phyloP scores from a whole-genome alignment of 148 eudicot genomes.

The Nepenthes mirabilis region DNA sequence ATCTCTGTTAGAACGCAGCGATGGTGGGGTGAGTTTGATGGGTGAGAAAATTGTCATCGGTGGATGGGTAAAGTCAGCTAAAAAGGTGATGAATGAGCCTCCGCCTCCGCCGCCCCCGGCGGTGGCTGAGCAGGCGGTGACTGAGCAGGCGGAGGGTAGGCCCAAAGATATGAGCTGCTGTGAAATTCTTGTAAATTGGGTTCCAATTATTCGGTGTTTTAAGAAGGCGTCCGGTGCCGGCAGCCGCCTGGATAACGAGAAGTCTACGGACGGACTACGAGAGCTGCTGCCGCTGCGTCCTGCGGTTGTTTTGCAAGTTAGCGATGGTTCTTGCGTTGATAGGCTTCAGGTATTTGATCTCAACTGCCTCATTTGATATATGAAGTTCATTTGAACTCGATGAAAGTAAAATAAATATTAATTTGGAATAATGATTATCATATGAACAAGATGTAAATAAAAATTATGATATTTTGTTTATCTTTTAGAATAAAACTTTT shows the following conservation, averaged over 20 bases:
- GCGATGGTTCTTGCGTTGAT: constrained; percentile 70
- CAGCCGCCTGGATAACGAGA: constrained; percentile 17
- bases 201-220: constrained; percentile 51
- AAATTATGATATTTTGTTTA: no score
- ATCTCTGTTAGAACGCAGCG: constrained; percentile 31
- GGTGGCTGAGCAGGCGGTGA: background rate
- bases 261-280: constrained; percentile 11
- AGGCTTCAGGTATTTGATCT: constrained; percentile 52
- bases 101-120: constrained; percentile 1
- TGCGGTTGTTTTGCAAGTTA: constrained; percentile 42
- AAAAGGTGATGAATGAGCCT: constrained; percentile 44
- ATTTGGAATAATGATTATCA: no score
- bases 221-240: constrained; percentile 57
- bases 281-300: constrained; percentile 9
- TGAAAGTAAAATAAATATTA: no score
- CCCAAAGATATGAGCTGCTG: constrained; percentile 46
- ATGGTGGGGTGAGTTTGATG: constrained; percentile 41
- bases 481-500: no score
- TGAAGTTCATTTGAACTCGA: no score
- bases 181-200: constrained; percentile 47
- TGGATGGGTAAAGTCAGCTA: constrained; percentile 91
- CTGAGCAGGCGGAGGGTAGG: background rate
- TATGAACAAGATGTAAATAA: no score
- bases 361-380: no score
- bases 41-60: constrained; percentile 63